Conservation (phyloP, 495 filamentous ascomycete genomes). For the Aspergillus incahuasiensis region DNA sequence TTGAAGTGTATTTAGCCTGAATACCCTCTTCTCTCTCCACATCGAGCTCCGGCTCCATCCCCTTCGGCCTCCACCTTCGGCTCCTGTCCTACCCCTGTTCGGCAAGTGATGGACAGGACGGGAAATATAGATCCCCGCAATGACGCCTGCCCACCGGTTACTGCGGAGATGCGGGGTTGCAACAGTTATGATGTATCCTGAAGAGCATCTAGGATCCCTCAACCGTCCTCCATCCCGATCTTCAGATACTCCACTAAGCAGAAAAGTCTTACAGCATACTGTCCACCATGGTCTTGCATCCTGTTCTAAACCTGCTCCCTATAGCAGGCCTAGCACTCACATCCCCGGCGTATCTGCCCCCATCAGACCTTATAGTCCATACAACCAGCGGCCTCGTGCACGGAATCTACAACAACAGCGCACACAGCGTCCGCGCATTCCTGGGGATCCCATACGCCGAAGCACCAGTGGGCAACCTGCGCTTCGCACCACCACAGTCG, state of each 20-base stretch:
- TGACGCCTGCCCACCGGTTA: background rate
- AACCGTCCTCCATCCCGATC: too few species aligned
- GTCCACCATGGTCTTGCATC: background rate
- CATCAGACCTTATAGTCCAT: conserved; percentile 14
- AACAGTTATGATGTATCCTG: too few species aligned
- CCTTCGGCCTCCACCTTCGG: background rate
- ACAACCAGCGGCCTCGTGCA: conserved; percentile 33
- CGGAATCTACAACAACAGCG: conserved; percentile 31
- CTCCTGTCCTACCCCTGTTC: background rate
- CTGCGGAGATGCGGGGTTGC: background rate
- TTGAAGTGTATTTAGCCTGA: background rate
- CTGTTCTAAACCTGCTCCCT: background rate
- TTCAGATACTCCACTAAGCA: too few species aligned
- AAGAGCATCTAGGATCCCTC: background rate
- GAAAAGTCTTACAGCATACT: too few species aligned
- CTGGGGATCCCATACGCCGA: conserved; percentile 36
- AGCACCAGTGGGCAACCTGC: conserved; percentile 17
- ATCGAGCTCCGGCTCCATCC: background rate
- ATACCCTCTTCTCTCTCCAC: background rate
- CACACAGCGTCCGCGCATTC: conserved; percentile 28
- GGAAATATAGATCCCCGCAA: background rate
- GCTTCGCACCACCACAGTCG: conserved; percentile 17
- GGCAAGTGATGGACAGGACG: background rate
- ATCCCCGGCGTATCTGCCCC: background rate
- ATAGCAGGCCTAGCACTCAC: background rate